Evolutionary conservation across 2,329 filamentous ascomycete species (phyloP).

Genomic region (Trichoderma guizhouense): DNA sequence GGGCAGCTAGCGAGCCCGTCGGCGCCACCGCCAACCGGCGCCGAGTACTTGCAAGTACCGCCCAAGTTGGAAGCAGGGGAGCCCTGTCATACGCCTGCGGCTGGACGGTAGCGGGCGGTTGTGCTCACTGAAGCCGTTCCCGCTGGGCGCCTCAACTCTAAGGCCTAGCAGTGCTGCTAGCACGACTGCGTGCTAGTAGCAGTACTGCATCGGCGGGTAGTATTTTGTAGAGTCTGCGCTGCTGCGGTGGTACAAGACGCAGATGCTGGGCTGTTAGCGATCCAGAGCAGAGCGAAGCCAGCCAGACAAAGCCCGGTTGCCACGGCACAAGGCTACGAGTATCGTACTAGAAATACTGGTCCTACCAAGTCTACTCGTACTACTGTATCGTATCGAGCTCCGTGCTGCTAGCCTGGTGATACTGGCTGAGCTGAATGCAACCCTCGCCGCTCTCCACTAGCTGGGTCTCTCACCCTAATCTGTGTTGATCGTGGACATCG

Average conservation of each 20-base stretch:
- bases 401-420: neutral
- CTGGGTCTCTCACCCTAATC: neutral
- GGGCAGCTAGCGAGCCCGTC: conserved; percentile 2
- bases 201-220: neutral
- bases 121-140: conserved; percentile 17
- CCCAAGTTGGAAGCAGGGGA: conserved; percentile 11
- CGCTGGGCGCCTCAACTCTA: neutral
- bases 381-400: neutral
- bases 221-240: neutral
- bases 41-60: neutral
- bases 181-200: neutral
- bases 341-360: neutral
- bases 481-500: neutral
- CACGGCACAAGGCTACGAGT: neutral
- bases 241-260: neutral
- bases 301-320: neutral
- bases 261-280: neutral
- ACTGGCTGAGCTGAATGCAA: neutral
- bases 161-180: neutral
- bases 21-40: neutral
- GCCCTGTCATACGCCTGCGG: neutral
- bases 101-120: conserved; percentile 16
- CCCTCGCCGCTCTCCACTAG: neutral
- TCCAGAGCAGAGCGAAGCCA: neutral
- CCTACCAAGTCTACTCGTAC: neutral